Evolutionary conservation across 352 stramenopile genomes (phyloP), one percentile per base, ranked within the genome.

Genomic region (Phytophthora palmivora): DNA sequence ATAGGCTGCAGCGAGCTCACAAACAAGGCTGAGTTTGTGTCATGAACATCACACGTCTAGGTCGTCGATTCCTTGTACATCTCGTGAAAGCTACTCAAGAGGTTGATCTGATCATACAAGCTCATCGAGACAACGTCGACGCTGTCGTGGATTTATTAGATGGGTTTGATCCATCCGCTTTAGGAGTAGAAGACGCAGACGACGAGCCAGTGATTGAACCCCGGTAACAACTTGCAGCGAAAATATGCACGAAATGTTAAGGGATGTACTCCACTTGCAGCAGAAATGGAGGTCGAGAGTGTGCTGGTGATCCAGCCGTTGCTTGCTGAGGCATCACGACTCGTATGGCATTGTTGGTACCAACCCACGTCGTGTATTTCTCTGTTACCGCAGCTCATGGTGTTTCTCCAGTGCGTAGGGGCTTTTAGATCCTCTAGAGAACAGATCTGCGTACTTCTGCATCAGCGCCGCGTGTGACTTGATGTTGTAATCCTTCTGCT

Each of bases 401-500:
- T 92, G 87, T 62, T 89, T 89, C 56, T 85, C 81, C 7, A 96
- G 82, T 21, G 85, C 85, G 44, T 89, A 87, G 6, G 66, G 63
- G 44, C 85, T 92, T 50, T 91, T 94, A 4, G 78, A 42, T 19
- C 90, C 83, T 58, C 84, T 72, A 9, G 63, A 32, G 28, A 94
- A 94, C 30, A 84, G 80, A 19, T 89, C 82, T 16, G 82, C 58
- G 53, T 96, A 96, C 48, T 87, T 84, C 18, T 85, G 74, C n/a
- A 91, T 82, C 12, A 92, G 52, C 12, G 59, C 57, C 16, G 76
- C 67, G 15, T 82, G 85, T 1, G 77, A 82, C 47, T 79, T 75
- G 21, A 81, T 52, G 12, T 89, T 41, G 30, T 89, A 94, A 39
- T 92, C 81, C 47, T 91, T 88, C 49, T 92, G 85, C 32, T 46